These are phyloP conservation scores for Talaromyces sp. DNA, from an alignment of 2,329 filamentous ascomycete genomes.

Conservation along the genomic window DNA sequence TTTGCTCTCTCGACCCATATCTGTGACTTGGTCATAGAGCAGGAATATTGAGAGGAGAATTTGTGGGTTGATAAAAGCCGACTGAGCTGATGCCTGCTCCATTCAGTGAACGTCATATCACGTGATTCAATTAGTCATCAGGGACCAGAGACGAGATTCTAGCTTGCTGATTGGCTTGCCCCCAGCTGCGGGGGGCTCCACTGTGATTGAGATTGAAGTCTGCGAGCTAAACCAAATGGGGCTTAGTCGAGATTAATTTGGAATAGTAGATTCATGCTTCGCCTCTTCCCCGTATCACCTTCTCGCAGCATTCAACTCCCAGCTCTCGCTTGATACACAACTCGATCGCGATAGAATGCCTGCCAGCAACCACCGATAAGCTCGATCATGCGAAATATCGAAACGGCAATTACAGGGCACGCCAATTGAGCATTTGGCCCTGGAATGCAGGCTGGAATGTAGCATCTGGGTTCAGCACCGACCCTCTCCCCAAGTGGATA, in stretches of 20 bases:
- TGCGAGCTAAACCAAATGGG: neutral
- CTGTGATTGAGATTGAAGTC: neutral
- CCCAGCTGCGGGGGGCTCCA: neutral
- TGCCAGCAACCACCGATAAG: neutral
- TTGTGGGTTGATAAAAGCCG: neutral
- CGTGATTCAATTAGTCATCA: neutral
- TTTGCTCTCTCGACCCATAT: neutral
- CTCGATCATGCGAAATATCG: neutral
- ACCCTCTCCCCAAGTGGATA: conserved; percentile 4
- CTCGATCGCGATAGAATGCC: neutral
- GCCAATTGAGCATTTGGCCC: neutral
- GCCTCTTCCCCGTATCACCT: neutral
- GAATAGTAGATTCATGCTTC: neutral
- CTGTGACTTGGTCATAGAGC: neutral
- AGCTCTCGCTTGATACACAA: neutral
- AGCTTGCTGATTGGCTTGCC: neutral
- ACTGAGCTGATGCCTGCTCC: neutral
- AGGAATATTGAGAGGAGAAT: neutral
- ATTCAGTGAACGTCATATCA: neutral
- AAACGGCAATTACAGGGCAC: neutral
- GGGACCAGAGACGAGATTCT: neutral
- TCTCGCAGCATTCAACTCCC: neutral
- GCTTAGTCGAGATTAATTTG: neutral
- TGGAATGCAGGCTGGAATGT: conserved; percentile 1
- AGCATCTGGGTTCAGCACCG: conserved; percentile 2